These are phyloP conservation scores for Vigna trinervia DNA, from an alignment of 306 rosid genomes.

Conservation along the genomic window DNA sequence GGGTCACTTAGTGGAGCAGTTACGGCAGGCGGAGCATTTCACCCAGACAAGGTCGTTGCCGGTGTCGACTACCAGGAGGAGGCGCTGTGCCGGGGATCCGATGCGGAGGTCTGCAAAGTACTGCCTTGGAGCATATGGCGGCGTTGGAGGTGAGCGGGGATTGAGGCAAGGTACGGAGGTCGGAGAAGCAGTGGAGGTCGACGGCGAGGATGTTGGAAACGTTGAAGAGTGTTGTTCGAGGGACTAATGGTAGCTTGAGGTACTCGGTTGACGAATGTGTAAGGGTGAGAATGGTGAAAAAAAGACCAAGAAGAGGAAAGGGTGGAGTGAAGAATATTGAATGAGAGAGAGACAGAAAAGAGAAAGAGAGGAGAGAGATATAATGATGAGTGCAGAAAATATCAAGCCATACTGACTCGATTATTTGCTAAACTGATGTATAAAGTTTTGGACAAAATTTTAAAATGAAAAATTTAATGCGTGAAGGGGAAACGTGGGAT, in stretches of 20 bases:
- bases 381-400: background rate
- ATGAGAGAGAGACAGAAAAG: background rate
- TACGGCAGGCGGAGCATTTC: constrained; percentile 61
- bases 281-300: constrained; percentile 24
- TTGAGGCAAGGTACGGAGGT: constrained; percentile 54
- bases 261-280: constrained; percentile 40
- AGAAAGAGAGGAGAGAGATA: background rate
- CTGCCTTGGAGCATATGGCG: constrained; percentile 69
- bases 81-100: constrained; percentile 71
- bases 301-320: background rate
- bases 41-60: constrained; percentile 85
- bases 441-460: no score
- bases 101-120: constrained; percentile 71
- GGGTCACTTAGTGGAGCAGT: constrained; percentile 50
- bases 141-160: constrained; percentile 74
- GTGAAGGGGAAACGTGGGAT: no score
- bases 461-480: no score
- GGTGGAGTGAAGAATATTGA: constrained; percentile 13
- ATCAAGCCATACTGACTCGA: no score
- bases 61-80: constrained; percentile 75
- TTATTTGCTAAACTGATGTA: no score
- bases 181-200: constrained; percentile 64
- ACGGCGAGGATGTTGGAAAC: constrained; percentile 57
- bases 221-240: constrained; percentile 45
- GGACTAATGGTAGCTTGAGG: constrained; percentile 62